Base-by-base conservation (phyloP, 2,329 filamentous ascomycete species). In the Hypoxylon rubiginosum region DNA sequence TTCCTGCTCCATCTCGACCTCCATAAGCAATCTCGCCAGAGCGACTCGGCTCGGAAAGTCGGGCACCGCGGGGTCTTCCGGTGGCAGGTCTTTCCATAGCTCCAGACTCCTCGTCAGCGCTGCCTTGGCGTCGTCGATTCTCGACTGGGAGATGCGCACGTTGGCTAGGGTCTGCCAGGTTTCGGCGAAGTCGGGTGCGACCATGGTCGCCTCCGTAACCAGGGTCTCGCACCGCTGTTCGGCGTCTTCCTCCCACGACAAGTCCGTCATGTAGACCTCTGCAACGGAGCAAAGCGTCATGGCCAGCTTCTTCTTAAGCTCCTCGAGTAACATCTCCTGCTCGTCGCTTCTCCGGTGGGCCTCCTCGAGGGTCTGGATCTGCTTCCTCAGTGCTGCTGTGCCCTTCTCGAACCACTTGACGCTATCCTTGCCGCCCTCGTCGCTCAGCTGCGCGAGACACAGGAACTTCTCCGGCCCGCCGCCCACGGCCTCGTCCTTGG, bases 251-350 rank as follows among this genome's bases (percentile, higher is more conserved):
- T 97, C 94, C 93, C 88, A 96, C 74, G 92, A 96, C 73, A 98
- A 82, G 82, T 99, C 96, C 10, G 96, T 99, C 96, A 99, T 99
- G 84, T 97, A 99, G 53, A 99, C 93, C 82, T 99, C 96, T 6
- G 93, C 90, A 66, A 98, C 93, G 28, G 92, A 93, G 80, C 97
- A 99, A 36, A 99, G 86, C n/a, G 94, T 93, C 72, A 93, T 93
- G 1, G 94, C 93, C 36, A 98, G 85, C 80, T 96, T 96, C 70
- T 85, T 84, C 78, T 91, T 91, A 83, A 93, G 92, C 79, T 87
- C 92, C 28, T 90, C 86, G 43, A 89, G 74, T 24, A 82, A 66
- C 24, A 77, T 71, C 55, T 79, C 74, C 65, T 71, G 78, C 63
- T 78, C 80, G 73, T 67, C 79, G 36, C 48, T 72, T 59, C 68